These are phyloP conservation scores for Rhodotorula sp. DNA, from an alignment of 1,284 basidiomycete genomes.

Conservation along the genomic window DNA sequence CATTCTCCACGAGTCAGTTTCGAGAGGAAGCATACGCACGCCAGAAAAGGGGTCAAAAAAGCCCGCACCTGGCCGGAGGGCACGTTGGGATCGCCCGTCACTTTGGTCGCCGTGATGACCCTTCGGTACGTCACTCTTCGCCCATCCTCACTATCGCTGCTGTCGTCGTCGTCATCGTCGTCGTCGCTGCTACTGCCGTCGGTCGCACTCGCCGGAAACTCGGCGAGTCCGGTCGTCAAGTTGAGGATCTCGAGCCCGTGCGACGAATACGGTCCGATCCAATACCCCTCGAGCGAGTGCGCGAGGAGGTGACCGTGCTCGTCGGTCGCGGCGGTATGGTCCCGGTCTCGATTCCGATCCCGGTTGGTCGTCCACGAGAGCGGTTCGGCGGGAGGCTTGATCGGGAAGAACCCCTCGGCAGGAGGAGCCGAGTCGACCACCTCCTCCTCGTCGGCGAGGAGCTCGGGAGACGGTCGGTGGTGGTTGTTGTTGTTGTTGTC, in stretches of 20 bases:
- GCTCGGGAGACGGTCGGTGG: neutral
- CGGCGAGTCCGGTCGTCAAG: constrained; percentile 14
- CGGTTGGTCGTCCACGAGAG: neutral
- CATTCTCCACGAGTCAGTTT: neutral
- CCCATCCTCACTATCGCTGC: constrained; percentile 6
- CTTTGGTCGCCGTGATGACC: constrained; percentile 28
- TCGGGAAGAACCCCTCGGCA: constrained; percentile 32
- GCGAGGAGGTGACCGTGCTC: constrained; percentile 23
- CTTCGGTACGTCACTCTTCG: neutral
- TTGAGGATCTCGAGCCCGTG: constrained; percentile 40
- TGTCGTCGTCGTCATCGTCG: neutral
- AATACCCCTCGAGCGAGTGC: constrained; percentile 27
- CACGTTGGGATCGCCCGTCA: constrained; percentile 40
- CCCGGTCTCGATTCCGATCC: neutral
- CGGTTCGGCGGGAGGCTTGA: constrained; percentile 19
- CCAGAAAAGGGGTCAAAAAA: neutral
- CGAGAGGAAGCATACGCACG: neutral
- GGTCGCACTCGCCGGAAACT: neutral
- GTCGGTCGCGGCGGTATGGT: neutral
- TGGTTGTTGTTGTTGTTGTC: no score
- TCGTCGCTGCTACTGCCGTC: neutral
- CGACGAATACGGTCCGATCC: constrained; percentile 38
- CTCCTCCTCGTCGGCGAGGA: constrained; percentile 7
- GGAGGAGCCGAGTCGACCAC: constrained; percentile 3
- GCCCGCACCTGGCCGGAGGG: constrained; percentile 30